These are phyloP conservation scores for Bruguiera hainesii DNA, from an alignment of 441 rosid species.

Conservation along the genomic window DNA sequence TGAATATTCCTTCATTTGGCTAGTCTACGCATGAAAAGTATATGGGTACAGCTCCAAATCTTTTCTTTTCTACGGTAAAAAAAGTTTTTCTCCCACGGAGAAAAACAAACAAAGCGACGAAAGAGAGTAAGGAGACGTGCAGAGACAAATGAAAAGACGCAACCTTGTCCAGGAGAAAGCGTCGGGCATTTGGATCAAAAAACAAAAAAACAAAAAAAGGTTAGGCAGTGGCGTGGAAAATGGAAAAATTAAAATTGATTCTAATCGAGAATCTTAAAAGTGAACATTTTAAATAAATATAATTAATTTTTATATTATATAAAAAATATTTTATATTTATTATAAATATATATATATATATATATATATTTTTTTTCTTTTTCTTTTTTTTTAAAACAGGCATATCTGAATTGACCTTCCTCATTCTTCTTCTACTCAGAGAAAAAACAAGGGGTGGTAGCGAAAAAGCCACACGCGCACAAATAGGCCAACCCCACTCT, in stretches of 20 bases:
- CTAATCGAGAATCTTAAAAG: too few species aligned
- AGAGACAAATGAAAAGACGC: slow-evolving; percentile 8
- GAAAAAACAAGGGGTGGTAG: background rate
- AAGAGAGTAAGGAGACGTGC: background rate
- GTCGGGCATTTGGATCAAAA: background rate
- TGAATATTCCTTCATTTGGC: too few species aligned
- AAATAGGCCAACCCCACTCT: background rate
- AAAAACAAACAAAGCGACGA: slow-evolving; percentile 4
- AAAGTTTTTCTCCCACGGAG: background rate
- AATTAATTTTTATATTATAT: too few species aligned
- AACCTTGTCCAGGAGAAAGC: background rate
- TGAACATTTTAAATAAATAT: too few species aligned
- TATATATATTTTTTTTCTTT: too few species aligned
- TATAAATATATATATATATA: too few species aligned
- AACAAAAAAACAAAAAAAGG: background rate
- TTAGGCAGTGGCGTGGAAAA: background rate
- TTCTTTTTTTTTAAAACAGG: background rate
- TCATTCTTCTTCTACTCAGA: background rate
- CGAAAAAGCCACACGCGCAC: background rate
- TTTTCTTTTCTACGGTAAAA: too few species aligned
- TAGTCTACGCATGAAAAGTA: too few species aligned
- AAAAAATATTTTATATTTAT: too few species aligned
- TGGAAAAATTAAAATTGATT: background rate
- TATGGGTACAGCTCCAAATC: too few species aligned
- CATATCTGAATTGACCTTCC: background rate